Base-by-base conservation (phyloP, 2,329 filamentous ascomycete species). In the Penicillium aurantiogriseum region DNA sequence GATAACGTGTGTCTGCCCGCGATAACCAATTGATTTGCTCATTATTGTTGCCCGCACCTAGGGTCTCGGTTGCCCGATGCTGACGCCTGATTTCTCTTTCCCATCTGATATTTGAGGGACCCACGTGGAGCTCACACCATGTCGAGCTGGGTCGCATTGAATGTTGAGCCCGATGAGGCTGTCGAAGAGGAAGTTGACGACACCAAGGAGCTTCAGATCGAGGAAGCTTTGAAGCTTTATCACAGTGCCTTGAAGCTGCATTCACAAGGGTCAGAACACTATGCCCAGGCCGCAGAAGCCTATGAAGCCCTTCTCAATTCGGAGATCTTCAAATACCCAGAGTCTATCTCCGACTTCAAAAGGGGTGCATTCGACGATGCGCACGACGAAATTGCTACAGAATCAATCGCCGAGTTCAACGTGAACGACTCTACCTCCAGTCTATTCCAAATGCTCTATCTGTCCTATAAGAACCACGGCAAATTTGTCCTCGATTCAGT, bases 191-290 rank as follows among this genome's bases (percentile, higher is more conserved):
- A 97, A 76, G 81, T 96, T 69, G 94, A 99, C 73, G 92, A 94
- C 68, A 96, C 92, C 35, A 94, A 93, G 73, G 93, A 97, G 75
- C 87, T 99, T 51, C 92, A 96, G 81, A 93, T 97, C 69, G 94
- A 99, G 69, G 94, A 99, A 77, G 92, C 94, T 47, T 80, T 99
- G 61, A 97, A 97, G 77, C 85, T 93, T 36, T 99, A 97, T 72
- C 92, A 97, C 71, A 88, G 83, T 66, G 94, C 94, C 46, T 79
- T 99, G 57, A 96, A 93, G 74, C 86, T 92, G 64, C 94, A 99
- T 71, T 88, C 93, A 1, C 91, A 96, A 76, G 92, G 94, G 2
- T 86, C 90, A 0, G 79, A 79, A 19, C 90, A 86, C 53, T 94
- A 91, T 72, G 76, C 85, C 47, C 87, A 91, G 69, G 93, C 95